A percentile compares a stretch with the other conserved stretches of the same genome.
phyloP scores from a whole-genome alignment of 768 basidiomycete species.

The Trametes villosa region DNA sequence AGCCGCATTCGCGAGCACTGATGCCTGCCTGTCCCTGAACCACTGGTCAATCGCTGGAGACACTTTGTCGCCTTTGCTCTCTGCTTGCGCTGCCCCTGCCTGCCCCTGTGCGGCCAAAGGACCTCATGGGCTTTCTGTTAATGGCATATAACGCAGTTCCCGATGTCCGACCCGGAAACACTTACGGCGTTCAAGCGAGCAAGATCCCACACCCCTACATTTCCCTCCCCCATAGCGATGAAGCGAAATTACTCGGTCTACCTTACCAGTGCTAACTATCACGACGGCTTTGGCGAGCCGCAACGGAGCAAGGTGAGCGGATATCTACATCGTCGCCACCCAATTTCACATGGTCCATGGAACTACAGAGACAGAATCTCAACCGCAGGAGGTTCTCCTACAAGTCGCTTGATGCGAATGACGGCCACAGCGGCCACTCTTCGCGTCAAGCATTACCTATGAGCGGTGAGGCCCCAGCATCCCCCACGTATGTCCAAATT shows the following conservation, averaged over 20 bases:
- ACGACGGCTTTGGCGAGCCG: not conserved
- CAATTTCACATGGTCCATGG: too few relatives aligned
- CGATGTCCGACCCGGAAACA: not conserved
- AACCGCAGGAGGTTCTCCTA: slow-evolving; percentile 1
- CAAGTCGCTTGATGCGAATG: not conserved
- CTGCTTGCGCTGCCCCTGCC: not conserved
- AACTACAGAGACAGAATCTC: not conserved
- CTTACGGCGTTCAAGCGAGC: not conserved
- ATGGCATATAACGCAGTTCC: not conserved
- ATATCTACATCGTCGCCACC: too few relatives aligned
- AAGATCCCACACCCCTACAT: not conserved
- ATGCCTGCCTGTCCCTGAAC: too few relatives aligned
- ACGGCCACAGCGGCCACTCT: not conserved
- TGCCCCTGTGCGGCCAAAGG: not conserved
- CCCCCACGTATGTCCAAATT: too few relatives aligned
- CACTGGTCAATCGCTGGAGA: not conserved
- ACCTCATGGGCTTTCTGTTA: not conserved
- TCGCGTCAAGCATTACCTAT: not conserved
- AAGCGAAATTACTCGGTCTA: not conserved
- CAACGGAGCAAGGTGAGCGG: not conserved
- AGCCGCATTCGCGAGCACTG: too few relatives aligned
- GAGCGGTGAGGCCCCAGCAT: not conserved
- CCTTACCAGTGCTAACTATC: not conserved
- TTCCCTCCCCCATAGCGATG: not conserved
- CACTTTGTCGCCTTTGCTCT: not conserved